Base-by-base conservation (phyloP, 208 protist genomes). In the Balamuthia mandrillaris region DNA sequence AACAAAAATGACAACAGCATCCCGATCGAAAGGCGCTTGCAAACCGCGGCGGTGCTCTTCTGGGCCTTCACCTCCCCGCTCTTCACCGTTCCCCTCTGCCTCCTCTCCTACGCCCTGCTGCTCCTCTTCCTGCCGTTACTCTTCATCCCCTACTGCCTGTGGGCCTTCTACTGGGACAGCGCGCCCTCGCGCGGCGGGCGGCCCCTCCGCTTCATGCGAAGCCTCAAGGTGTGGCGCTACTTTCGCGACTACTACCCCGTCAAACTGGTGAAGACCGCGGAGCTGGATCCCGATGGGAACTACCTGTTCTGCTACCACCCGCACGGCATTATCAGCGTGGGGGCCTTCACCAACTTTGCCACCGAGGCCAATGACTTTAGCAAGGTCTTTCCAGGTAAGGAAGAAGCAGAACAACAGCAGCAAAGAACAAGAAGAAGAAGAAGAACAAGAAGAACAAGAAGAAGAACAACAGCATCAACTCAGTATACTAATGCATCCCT, bases 171-270 rank as follows among this genome's bases (percentile, higher is more conserved):
- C 68, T 70, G 51, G 42, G 81, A 86, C 42, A 77, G 51, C 14
- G 52, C 51, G 49, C 82, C 68, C 1, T 42, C 70, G 39, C 42
- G 21, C 31, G 87, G 81, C 29, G 87, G 87, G 16, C 12, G 74
- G 12, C 42, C 52, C n/a, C 24, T 35, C 2, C 7, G 56, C 3
- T 84, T 21, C 14, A 41, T 87, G 12, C 68, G 81, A 24, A 83
- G 82, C 12, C 45, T 49, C 16, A 51, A 45, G 18, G 16, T 84
- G 1, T 89, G 87, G 87, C 33, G 16, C 12, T 79, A 74, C 12
- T 89, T 89, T 58, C n/a, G n/a, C 74, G 72, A 86, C 35, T 89
- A 89, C 72, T 89, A 87, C 18, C 87, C 87, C n/a, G 63, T 89
- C 21, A 54, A 51, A 5, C 51, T 90, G 16, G 16, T 86, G 44